These are phyloP conservation scores for Aspergillus incahuasiensis DNA, from an alignment of 495 filamentous ascomycete species.

Conservation along the genomic window DNA sequence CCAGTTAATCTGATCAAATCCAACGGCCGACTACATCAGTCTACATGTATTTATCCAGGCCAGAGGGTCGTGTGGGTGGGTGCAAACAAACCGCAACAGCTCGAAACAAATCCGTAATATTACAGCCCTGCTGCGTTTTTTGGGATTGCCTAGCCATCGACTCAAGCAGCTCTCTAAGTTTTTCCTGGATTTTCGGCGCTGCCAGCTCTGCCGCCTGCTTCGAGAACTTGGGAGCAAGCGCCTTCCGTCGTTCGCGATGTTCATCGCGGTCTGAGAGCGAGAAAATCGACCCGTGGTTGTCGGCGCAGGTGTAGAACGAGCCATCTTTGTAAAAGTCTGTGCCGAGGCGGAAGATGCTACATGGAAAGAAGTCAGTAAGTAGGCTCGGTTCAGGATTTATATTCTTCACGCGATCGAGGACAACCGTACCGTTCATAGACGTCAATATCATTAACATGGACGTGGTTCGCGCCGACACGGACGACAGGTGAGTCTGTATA, in stretches of 20 bases:
- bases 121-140: not conserved
- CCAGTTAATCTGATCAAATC: not conserved
- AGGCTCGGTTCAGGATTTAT: not conserved
- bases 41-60: not conserved
- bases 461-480: not conserved
- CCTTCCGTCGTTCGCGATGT: not conserved
- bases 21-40: no score
- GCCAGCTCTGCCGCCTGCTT: not conserved
- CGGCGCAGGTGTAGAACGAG: not conserved
- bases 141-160: not conserved
- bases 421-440: not conserved
- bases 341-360: not conserved
- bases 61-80: no score
- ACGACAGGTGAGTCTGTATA: not conserved
- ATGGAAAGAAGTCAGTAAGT: no score
- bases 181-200: not conserved
- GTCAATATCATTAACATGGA: not conserved
- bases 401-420: not conserved
- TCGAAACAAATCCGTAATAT: not conserved
- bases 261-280: not conserved
- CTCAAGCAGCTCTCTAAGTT: not conserved
- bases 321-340: not conserved
- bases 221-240: not conserved
- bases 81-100: not conserved
- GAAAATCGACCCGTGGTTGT: not conserved